Evolutionary conservation across 306 rosid species (phyloP).

Genomic region (Cyclanthera cordifolia): DNA sequence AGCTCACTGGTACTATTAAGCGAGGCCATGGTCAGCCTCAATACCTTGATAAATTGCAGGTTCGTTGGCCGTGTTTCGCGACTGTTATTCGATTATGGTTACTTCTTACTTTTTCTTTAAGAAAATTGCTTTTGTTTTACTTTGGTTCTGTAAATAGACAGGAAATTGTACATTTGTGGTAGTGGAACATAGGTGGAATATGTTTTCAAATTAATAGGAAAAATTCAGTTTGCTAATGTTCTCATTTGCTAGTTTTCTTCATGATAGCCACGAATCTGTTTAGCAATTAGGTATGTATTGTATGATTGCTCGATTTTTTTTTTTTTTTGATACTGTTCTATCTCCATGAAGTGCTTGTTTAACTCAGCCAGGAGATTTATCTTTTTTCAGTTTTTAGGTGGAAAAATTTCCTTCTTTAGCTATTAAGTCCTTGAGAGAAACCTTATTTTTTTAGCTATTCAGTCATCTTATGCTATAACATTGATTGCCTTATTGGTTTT

Average conservation of each 20-base stretch:
- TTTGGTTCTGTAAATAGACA: neutral
- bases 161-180: neutral
- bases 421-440: no score
- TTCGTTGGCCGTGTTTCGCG: conserved; percentile 9
- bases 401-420: neutral
- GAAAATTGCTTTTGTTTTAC: neutral
- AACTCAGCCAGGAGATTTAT: neutral
- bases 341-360: neutral
- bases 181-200: neutral
- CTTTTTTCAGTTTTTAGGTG: neutral
- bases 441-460: neutral
- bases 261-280: neutral
- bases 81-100: conserved; percentile 2
- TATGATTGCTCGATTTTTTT: neutral
- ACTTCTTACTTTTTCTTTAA: neutral
- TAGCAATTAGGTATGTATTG: neutral
- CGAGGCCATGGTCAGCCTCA: conserved; percentile 91
- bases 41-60: conserved; percentile 83
- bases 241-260: neutral
- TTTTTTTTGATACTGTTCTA: neutral
- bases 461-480: neutral
- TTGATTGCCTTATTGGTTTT: neutral
- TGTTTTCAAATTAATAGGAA: neutral
- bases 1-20: conserved; percentile 90
- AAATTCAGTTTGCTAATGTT: neutral